Conservation (phyloP, 192 early-diverging fungal species). For the Linderina pennispora region DNA sequence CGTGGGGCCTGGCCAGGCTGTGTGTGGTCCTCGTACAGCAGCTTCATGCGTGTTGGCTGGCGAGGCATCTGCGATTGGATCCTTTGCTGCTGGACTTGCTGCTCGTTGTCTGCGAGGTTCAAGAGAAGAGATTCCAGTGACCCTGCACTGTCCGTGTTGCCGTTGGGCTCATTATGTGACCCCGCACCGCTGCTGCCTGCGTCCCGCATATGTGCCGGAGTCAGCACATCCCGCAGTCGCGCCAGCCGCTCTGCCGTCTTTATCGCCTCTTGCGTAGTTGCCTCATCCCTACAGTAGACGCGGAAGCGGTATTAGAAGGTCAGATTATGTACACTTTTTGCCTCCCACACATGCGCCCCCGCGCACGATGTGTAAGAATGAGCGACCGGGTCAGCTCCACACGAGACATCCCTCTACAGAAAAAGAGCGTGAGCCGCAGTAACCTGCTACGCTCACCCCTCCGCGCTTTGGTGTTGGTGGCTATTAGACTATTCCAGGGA, state of each 20-base stretch:
- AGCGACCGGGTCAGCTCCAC: too few species aligned
- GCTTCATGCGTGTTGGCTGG: conserved; percentile 43
- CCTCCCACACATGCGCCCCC: too few species aligned
- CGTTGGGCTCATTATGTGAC: not conserved
- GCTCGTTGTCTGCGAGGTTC: conserved; percentile 45
- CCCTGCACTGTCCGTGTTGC: conserved; percentile 20
- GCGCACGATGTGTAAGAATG: too few species aligned
- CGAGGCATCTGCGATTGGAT: conserved; percentile 41
- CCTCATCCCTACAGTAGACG: conserved; percentile 22
- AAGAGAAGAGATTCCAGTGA: conserved; percentile 44
- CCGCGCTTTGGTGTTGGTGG: too few species aligned
- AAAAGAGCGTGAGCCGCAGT: too few species aligned
- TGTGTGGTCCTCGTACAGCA: conserved; percentile 43
- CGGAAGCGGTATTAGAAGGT: not conserved
- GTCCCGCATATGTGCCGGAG: conserved; percentile 24
- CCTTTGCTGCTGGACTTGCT: conserved; percentile 47
- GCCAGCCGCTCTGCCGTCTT: conserved; percentile 44
- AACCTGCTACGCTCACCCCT: too few species aligned
- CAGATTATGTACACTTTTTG: too few species aligned
- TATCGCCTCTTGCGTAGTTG: conserved; percentile 30
- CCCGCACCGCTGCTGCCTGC: not conserved
- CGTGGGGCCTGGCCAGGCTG: too few species aligned
- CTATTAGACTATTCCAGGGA: too few species aligned
- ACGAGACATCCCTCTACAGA: too few species aligned
- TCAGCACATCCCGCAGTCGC: conserved; percentile 41